Base-by-base conservation (phyloP, 2,329 filamentous ascomycete species). In the Aspergillus pseudotamarii region DNA sequence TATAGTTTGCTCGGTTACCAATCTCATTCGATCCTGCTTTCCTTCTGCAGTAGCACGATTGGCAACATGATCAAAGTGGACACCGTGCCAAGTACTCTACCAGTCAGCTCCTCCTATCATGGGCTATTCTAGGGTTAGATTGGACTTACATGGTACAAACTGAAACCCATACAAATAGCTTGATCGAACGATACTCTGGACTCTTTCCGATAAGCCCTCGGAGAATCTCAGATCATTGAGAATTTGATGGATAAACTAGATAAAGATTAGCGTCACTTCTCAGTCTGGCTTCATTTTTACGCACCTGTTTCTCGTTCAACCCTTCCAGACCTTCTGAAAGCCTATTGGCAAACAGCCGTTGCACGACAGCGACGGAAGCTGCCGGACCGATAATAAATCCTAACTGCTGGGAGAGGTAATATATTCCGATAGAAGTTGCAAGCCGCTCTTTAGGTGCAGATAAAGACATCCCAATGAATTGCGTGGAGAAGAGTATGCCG, bases 351-450 rank as follows among this genome's bases (percentile, higher is more conserved):
- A 69, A 69, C 2, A 61, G n/a, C 23, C 38, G 46, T 30, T 61
- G 66, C 14, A 68, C 57, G 6, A 69, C 6, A 12, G 68, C 65
- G 11, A 58, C 53, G 10, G 57, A 61, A 16, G 43, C 50, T 6
- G 63, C 60, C 14, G 60, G 59, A 26, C 68, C 66, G n/a, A 70
- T 23, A 23, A 70, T 62, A 14, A 61, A 59, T 12, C 68, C 67
- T 11, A 70, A 36, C 56, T 70, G 68, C 58, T 69, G 67, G 28
- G 58, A 56, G 14, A 70, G 58, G 46, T 60, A 70, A 19, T 67
- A 69, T 4, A 61, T 43, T 14, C 61, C 61, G 23, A 69, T 57
- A 16, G 56, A 63, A 14, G 56, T 67, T 2, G 62, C 57, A 5
- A 61, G 55, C 16, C 59, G 58, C 4, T 48, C 51, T 45, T 60